Base-by-base conservation (phyloP, 345 rosid genomes). In the Rhodamnia argentea region DNA sequence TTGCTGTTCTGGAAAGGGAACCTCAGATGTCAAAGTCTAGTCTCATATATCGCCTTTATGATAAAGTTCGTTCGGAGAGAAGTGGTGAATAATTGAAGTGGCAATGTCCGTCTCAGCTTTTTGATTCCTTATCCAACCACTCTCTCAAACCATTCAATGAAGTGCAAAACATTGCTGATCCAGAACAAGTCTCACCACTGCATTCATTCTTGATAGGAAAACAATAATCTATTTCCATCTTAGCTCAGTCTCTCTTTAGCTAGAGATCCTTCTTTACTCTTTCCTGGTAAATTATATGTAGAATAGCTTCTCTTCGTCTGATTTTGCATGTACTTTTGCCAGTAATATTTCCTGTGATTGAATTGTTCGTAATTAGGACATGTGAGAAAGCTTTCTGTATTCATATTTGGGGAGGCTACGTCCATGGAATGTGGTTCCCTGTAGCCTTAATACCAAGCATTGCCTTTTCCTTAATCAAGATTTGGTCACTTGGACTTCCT, bases 1-100 rank as follows among this genome's bases (percentile, higher is more conserved):
- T 96, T 76, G 91, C 96, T 26, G 99, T 91, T 60, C 89, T 98
- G 84, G 99, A 96, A 91, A 94, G 97, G 87, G 99, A 98, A 86
- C 97, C 99, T 53, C 98, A 98, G 86, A 96, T 94, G 99, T 92
- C 94, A 3, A 95, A 92, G 90, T 98, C 99, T 24, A 92, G 94
- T 85, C 89, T 95, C 82, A 78, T 98, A 32, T 98, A 94, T 86
- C 94, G 94, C 83, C 86, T 98, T 74, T 94, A 92, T 78, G 95
- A 92, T 88, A 95, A 92, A 89, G 74, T 88, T 26, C 40, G 88
- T 16, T 88, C 93, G 6, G 90, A 92, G 85, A 52, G 88, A 54
- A 64, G 88, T 8, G 51, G 89, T 27, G 92, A 94, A 50, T 90
- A 87, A 89, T 88, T 23, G 10, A 57, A 24, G 62, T 24, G 51